phyloP scores from a whole-genome alignment of 2,329 filamentous ascomycete genomes.

The Diplodia mutila region DNA sequence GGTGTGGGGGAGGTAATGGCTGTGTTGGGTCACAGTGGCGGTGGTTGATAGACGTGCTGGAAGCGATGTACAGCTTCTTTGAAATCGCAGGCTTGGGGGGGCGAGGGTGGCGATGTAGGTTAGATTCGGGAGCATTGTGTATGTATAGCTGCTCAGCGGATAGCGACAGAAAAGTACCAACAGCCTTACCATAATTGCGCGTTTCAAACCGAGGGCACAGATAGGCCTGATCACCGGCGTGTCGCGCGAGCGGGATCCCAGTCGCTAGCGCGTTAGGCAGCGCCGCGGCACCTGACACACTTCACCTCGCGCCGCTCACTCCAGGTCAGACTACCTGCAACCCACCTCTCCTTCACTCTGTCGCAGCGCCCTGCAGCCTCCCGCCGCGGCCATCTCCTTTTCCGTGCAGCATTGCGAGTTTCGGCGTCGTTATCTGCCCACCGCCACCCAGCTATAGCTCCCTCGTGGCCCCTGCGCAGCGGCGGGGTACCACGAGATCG shows the following conservation, averaged over 20 bases:
- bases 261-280: conserved; percentile 6
- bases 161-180: background rate
- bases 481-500: conserved; percentile 25
- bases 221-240: background rate
- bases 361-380: background rate
- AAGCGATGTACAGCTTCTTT: conserved; percentile 15
- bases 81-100: background rate
- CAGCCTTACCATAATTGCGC: background rate
- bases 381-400: conserved; percentile 9
- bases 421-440: conserved; percentile 22
- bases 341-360: background rate
- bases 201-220: background rate
- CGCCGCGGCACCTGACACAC: conserved; percentile 23
- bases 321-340: conserved; percentile 12
- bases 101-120: conserved; percentile 8
- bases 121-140: conserved; percentile 17
- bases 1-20: conserved; percentile 23
- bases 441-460: conserved; percentile 24
- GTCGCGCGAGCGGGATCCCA: conserved; percentile 5
- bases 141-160: conserved; percentile 19
- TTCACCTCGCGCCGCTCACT: conserved; percentile 15
- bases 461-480: conserved; percentile 23
- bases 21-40: background rate
- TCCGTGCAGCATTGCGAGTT: conserved; percentile 8
- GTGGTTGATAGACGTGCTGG: conserved; percentile 10